A percentile compares a stretch with the other conserved stretches of the same genome.
phyloP scores from a whole-genome alignment of 2,329 filamentous ascomycete genomes.

The Albophoma yamanashiensis region DNA sequence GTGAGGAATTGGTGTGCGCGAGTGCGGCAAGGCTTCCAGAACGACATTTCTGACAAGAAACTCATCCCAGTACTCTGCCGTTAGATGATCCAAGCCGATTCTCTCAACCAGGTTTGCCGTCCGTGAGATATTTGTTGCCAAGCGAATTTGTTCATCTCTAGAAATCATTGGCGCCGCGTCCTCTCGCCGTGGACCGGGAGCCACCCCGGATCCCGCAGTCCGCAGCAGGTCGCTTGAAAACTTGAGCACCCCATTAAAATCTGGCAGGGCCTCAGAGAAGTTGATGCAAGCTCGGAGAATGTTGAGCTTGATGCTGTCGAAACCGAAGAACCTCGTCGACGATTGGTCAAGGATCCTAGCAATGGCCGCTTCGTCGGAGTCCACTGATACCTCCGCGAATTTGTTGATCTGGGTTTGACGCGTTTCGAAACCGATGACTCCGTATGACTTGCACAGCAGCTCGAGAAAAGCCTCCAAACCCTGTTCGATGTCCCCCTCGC shows the following conservation, averaged over 20 bases:
- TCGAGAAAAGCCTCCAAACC: slow-evolving; percentile 55
- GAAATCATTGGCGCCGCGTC: slow-evolving; percentile 61
- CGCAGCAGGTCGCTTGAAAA: slow-evolving; percentile 79
- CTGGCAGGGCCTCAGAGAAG: slow-evolving; percentile 85
- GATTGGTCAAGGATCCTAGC: slow-evolving; percentile 50
- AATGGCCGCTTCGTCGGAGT: slow-evolving; percentile 42
- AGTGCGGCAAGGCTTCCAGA: slow-evolving; percentile 50
- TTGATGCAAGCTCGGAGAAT: slow-evolving; percentile 84
- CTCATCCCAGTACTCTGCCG: slow-evolving; percentile 93
- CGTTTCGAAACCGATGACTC: slow-evolving; percentile 43
- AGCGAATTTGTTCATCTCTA: slow-evolving; percentile 72
- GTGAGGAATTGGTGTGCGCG: slow-evolving; percentile 56
- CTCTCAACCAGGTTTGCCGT: slow-evolving; percentile 69
- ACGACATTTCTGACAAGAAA: slow-evolving; percentile 75
- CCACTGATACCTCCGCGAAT: slow-evolving; percentile 15
- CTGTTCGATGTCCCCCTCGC: slow-evolving; percentile 53
- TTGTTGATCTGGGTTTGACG: slow-evolving; percentile 13
- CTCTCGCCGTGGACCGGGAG: slow-evolving; percentile 57
- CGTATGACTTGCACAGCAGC: slow-evolving; percentile 51
- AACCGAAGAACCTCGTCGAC: slow-evolving; percentile 59
- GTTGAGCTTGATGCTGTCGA: slow-evolving; percentile 71
- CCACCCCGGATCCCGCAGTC: slow-evolving; percentile 69
- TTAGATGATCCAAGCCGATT: slow-evolving; percentile 57
- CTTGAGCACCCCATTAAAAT: slow-evolving; percentile 80
- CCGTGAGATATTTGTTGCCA: slow-evolving; percentile 78